These are phyloP conservation scores for Tuber indicum DNA, from an alignment of 495 filamentous ascomycete species.

Conservation along the genomic window DNA sequence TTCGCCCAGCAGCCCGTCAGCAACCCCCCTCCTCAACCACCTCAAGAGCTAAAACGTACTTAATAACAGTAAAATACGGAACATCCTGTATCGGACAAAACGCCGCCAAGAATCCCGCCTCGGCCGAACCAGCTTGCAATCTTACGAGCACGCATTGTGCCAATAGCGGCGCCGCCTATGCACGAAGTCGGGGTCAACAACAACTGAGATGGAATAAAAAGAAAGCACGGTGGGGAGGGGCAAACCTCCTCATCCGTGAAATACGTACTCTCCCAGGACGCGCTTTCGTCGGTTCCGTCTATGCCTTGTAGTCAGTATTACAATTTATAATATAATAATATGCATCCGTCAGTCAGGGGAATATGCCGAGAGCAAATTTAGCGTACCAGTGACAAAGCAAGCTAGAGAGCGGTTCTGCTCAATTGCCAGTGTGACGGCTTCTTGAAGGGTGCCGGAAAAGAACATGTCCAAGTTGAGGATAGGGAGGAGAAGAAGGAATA, in stretches of 20 bases:
- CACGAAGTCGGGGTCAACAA: neutral
- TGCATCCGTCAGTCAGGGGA: neutral
- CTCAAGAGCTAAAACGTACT: constrained; percentile 46
- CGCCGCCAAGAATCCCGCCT: constrained; percentile 71
- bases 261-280: constrained; percentile 69
- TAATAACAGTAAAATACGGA: constrained; percentile 71
- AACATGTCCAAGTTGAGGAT: constrained; percentile 53
- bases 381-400: constrained; percentile 62
- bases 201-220: neutral
- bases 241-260: constrained; percentile 56
- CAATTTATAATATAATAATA: neutral
- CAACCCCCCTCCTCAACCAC: neutral
- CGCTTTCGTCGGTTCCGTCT: constrained; percentile 63
- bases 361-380: constrained; percentile 3
- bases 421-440: constrained; percentile 69
- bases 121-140: constrained; percentile 62
- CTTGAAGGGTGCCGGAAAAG: constrained; percentile 68
- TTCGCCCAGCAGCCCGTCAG: constrained; percentile 6
- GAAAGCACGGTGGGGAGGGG: constrained; percentile 4
- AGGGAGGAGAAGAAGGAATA: neutral
- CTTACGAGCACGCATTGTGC: constrained; percentile 60
- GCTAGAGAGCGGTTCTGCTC: constrained; percentile 58
- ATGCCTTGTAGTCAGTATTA: constrained; percentile 29
- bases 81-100: constrained; percentile 68
- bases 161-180: constrained; percentile 50